Evolutionary conservation across 2,329 filamentous ascomycete species (phyloP), one percentile per base, ranked within the genome.

Genomic region (Venturia asperata): DNA sequence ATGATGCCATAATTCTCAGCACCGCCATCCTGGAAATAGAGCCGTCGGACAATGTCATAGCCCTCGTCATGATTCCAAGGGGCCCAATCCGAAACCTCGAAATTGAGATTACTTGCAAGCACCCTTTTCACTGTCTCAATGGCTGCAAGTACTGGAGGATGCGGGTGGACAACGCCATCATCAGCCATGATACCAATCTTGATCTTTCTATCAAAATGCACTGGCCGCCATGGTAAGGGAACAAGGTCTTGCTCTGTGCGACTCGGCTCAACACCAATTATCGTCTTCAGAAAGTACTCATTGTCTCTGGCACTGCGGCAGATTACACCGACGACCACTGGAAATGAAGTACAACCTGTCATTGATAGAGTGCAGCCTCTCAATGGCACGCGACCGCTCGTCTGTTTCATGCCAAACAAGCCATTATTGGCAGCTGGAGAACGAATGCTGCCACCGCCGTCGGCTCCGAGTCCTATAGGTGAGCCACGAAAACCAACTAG

Each of bases 131-230:
- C 74, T 6, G 77, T 72, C 3, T 75, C 72, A 9, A 90, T 72
- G 0, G 84, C 86, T 5, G 85, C 79, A 0, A 78, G 74, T 3
- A 90, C 80, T 0, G 87, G 87, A 2, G 88, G 87, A 62, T 89
- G 88, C 0, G 87, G 87, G 5, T 74, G 78, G 5, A 88, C 86
- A 62, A 85, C 78, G 13, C 82, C 83, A 71, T 90, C 88, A 72
- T 86, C 77, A 80, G 82, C 85, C 74, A 89, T 78, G 39, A 90
- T 81, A 5, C 78, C 87, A 64, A 90, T 76, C 49, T 77, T 82
- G 30, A 89, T 41, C 58, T 61, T 37, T 41, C 34, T 3, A 1
- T 68, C 43, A 7, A 80, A 73, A 0, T 82, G 74, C 5, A 77
- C 72, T 0, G 78, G 72, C 6, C 77, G 78, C 83, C 83, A 86